Base-by-base conservation (phyloP, 306 rosid genomes). In the Comarum palustre region DNA sequence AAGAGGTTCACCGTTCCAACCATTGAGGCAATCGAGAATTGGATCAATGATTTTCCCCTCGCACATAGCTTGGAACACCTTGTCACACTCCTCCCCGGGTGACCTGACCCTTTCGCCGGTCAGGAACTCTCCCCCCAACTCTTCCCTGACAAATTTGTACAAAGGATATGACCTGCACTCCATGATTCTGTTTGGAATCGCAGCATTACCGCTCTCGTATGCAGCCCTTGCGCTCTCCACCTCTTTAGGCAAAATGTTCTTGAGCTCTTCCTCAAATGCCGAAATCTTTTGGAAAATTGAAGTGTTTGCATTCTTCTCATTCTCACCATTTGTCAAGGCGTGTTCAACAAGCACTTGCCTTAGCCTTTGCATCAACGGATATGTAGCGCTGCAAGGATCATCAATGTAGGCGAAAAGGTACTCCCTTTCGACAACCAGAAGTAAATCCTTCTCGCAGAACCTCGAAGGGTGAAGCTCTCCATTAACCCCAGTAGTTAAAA, bases 1-100 rank as follows among this genome's bases (percentile, higher is more conserved):
- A 77, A 93, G 86, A 69, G 98, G 98, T 20, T 87, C 87, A 60
- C 98, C 98, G 43, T 87, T 89, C 98, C 98, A 93, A 7, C 82
- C 96, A 2, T 73, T 79, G 41, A 89, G 87, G 69, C 98, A 93
- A 20, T 82, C 96, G 31, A 93, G 45, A 39, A 93, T 70, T 1
- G 98, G 93, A 77, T 93, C 98, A 64, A 90, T 89, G n/a, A 89
- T 82, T 74, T 86, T 89, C 0, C 97, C 97, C 72, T 89, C 78
- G n/a, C 97, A 87, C 70, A 93, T 62, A 1, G 98, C 98, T 2
- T 84, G 79, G 82, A 90, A 93, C 24, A 93, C 71, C 73, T 79
- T 86, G 71, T 93, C 98, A 67, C 81, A 93, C 50, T 89, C 98
- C 68, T 93, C 97, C 0, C 98, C 98, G 0, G 98, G 90, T 31